phyloP scores from a whole-genome alignment of 192 early-diverging fungal genomes.

The Coemansia sp. region DNA sequence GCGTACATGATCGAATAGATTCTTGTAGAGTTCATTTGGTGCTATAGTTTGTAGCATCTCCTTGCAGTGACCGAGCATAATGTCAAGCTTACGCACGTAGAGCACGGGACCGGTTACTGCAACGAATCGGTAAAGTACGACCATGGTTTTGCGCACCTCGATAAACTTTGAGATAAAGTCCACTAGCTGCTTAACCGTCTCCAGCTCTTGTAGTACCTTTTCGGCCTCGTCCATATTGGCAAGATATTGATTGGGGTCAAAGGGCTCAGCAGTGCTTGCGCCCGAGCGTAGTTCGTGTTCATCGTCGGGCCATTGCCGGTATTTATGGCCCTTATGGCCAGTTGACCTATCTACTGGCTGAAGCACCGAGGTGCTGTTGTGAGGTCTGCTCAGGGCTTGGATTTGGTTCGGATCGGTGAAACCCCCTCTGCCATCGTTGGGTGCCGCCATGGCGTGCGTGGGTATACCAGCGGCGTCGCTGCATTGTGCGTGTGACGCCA shows the following conservation, averaged over 20 bases:
- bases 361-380: not conserved
- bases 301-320: not conserved
- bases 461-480: not conserved
- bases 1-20: conserved; percentile 31
- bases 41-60: conserved; percentile 18
- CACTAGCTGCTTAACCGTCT: conserved; percentile 33
- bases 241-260: conserved; percentile 39
- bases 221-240: conserved; percentile 34
- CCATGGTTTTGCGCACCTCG: conserved; percentile 51
- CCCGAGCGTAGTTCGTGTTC: not conserved
- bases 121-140: conserved; percentile 48
- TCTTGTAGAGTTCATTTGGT: conserved; percentile 27
- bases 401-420: conserved; percentile 1
- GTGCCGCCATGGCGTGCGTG: not conserved
- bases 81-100: conserved; percentile 24
- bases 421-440: not conserved
- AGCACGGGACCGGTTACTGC: conserved; percentile 50
- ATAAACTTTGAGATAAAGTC: conserved; percentile 41
- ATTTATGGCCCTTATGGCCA: not conserved
- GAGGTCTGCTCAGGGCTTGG: not conserved
- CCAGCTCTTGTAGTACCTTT: conserved; percentile 32
- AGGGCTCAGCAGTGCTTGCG: conserved; percentile 7
- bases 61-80: conserved; percentile 37
- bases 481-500: not conserved
- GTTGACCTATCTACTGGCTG: not conserved